phyloP scores from a whole-genome alignment of 164 flowering plant genomes.

The Sedum album region DNA sequence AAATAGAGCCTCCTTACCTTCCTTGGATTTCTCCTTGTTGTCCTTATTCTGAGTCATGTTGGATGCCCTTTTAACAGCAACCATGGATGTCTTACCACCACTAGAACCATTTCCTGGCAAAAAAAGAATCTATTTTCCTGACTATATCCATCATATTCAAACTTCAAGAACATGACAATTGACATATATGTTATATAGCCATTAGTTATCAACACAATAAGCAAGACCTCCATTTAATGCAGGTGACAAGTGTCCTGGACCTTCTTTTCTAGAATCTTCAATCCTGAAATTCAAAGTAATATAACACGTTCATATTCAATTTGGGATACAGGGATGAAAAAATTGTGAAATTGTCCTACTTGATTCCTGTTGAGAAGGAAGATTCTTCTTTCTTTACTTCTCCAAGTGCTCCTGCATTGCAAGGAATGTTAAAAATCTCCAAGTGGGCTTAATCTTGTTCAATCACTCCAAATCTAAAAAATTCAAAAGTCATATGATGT shows the following conservation, averaged over 20 bases:
- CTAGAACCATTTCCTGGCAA: background rate
- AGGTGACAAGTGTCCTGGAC: background rate
- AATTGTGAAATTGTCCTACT: background rate
- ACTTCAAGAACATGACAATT: background rate
- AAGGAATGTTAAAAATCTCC: background rate
- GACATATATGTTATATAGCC: too few relatives aligned
- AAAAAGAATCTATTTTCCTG: background rate
- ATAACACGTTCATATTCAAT: too few relatives aligned
- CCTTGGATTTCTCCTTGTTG: background rate
- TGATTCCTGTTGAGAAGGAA: conserved; percentile 17
- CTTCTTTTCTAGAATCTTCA: background rate
- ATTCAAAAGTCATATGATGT: background rate
- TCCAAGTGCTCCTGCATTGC: conserved; percentile 11
- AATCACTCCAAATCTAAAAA: too few relatives aligned
- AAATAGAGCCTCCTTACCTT: background rate
- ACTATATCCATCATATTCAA: background rate
- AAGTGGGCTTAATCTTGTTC: too few relatives aligned
- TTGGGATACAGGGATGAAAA: background rate
- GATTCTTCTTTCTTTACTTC: conserved; percentile 29
- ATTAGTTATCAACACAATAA: too few relatives aligned
- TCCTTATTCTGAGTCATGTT: background rate
- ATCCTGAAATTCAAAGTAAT: background rate
- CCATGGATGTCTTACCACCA: background rate
- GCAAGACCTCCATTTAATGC: background rate
- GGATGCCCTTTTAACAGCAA: background rate